Conservation (phyloP, 306 rosid species). For the Castanea sativa region DNA sequence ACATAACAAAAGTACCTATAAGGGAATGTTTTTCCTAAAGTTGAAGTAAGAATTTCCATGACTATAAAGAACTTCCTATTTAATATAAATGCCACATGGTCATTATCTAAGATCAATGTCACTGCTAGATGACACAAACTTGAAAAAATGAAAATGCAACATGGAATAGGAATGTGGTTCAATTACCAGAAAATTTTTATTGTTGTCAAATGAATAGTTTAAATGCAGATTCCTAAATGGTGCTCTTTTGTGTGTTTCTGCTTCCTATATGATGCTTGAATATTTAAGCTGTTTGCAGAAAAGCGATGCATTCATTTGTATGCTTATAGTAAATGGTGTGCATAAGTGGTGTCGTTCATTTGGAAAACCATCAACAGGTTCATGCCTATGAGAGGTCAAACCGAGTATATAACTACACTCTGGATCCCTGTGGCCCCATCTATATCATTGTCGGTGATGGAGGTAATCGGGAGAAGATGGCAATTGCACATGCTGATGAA, state of each 20-base stretch:
- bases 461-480: slow-evolving; percentile 86
- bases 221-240: background rate
- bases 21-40: background rate
- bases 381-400: slow-evolving; percentile 93
- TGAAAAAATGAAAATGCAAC: background rate
- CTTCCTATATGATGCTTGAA: background rate
- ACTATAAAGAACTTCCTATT: background rate
- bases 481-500: slow-evolving; percentile 70
- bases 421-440: slow-evolving; percentile 88
- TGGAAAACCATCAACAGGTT: slow-evolving; percentile 49
- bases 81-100: background rate
- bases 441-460: slow-evolving; percentile 80
- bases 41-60: background rate
- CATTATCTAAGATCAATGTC: background rate
- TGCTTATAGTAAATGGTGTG: background rate
- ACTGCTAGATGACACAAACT: background rate
- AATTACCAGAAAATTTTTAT: background rate
- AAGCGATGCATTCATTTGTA: background rate
- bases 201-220: background rate
- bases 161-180: background rate
- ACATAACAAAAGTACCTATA: background rate
- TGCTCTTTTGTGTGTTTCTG: background rate
- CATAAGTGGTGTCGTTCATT: background rate
- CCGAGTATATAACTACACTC: slow-evolving; percentile 79
- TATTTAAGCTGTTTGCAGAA: background rate